A percentile compares a stretch with the other conserved stretches of the same genome.
phyloP scores from a whole-genome alignment of 768 basidiomycete genomes.

The Mrakia blollopis region DNA sequence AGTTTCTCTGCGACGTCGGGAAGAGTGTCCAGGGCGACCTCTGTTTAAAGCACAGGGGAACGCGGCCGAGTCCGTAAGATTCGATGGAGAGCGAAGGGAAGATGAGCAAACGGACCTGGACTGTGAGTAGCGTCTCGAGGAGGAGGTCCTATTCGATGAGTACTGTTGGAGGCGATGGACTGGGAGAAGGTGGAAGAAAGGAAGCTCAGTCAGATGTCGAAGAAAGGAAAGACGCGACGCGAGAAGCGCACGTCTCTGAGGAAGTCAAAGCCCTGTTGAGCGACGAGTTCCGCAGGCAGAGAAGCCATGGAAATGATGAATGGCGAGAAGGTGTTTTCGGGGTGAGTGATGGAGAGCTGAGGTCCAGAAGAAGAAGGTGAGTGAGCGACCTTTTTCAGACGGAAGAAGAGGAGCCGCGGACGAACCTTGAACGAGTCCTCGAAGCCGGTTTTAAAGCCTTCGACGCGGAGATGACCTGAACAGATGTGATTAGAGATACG shows the following conservation, averaged over 20 bases:
- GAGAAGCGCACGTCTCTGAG: not conserved
- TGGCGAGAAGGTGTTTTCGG: not conserved
- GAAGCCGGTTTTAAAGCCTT: constrained; percentile 55
- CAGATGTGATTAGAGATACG: constrained; percentile 54
- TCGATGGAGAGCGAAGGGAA: not conserved
- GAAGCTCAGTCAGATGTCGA: not conserved
- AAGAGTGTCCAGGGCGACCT: not conserved
- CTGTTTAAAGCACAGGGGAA: too few relatives aligned
- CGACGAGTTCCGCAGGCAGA: not conserved
- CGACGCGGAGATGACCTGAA: constrained; percentile 49
- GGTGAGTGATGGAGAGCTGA: not conserved
- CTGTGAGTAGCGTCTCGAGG: not conserved
- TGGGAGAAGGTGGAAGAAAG: not conserved
- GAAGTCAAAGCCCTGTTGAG: not conserved
- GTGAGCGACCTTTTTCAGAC: not conserved
- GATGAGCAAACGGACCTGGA: not conserved
- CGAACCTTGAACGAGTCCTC: constrained; percentile 55
- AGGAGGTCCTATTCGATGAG: not conserved
- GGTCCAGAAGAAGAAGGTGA: not conserved
- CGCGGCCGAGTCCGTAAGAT: too few relatives aligned
- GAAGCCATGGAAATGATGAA: not conserved
- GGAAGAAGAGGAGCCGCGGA: too few relatives aligned
- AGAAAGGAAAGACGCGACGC: not conserved
- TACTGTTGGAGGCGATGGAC: not conserved
- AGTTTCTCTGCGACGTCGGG: not conserved